These are phyloP conservation scores for Friedmanniomyces simplex DNA, from an alignment of 495 filamentous ascomycete species.

Conservation along the genomic window DNA sequence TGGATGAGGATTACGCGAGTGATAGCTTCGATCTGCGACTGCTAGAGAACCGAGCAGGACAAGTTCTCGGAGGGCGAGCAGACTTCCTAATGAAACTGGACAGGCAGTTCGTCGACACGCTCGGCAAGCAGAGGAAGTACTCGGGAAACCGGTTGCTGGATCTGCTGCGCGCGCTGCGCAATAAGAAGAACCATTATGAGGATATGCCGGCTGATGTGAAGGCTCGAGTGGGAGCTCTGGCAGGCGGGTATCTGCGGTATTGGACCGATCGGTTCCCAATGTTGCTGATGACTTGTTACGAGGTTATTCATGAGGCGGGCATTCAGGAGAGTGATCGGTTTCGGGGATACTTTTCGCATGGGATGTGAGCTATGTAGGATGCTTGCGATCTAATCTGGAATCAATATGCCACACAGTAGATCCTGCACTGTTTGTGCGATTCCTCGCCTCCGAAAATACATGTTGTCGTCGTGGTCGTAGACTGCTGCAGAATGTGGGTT, in stretches of 20 bases:
- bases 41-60: constrained; percentile 47
- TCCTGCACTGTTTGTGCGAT: no score
- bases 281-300: constrained; percentile 70
- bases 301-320: constrained; percentile 53
- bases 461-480: no score
- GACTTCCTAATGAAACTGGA: constrained; percentile 76
- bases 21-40: constrained; percentile 49
- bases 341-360: constrained; percentile 51
- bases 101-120: constrained; percentile 66
- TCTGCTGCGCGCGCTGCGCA: constrained; percentile 78
- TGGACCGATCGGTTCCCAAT: constrained; percentile 76
- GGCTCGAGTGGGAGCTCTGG: constrained; percentile 42
- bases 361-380: background rate
- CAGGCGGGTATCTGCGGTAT: constrained; percentile 77
- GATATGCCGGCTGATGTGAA: constrained; percentile 36
- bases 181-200: constrained; percentile 54
- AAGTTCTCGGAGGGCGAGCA: constrained; percentile 44
- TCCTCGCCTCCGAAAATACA: no score
- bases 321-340: constrained; percentile 63
- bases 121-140: constrained; percentile 95
- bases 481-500: no score
- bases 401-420: no score
- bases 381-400: background rate
- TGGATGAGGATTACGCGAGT: constrained; percentile 24
- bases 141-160: constrained; percentile 73